These are phyloP conservation scores for Orbilia javanica DNA, from an alignment of 2,329 filamentous ascomycete species.

Conservation along the genomic window DNA sequence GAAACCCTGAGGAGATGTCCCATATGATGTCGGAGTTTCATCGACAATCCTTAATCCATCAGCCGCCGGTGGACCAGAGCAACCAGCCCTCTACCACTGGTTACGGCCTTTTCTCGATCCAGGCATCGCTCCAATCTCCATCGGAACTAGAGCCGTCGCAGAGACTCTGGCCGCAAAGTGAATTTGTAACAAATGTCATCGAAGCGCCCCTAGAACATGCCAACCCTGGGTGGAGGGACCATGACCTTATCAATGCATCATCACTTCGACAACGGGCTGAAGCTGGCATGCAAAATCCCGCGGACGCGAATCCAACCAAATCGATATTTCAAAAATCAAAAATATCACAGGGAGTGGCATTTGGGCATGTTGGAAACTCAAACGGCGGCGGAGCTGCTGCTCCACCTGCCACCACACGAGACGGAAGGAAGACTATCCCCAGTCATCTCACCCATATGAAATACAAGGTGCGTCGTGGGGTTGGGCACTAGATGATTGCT, in stretches of 20 bases:
- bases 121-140: constrained; percentile 39
- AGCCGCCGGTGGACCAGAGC: constrained; percentile 36
- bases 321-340: constrained; percentile 47
- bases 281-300: constrained; percentile 44
- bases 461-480: constrained; percentile 32
- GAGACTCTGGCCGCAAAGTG: constrained; percentile 49
- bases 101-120: constrained; percentile 47
- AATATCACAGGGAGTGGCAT: not conserved
- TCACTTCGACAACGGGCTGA: constrained; percentile 44
- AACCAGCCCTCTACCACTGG: constrained; percentile 48
- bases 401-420: constrained; percentile 7
- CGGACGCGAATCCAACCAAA: constrained; percentile 26
- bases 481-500: not conserved
- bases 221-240: constrained; percentile 49
- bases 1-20: constrained; percentile 52
- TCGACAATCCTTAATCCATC: constrained; percentile 47
- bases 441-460: constrained; percentile 55
- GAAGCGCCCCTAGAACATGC: constrained; percentile 46
- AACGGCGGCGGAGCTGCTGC: not conserved
- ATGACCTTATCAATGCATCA: constrained; percentile 37
- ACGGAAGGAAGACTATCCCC: constrained; percentile 43
- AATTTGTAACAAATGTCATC: constrained; percentile 50
- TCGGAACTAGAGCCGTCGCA: constrained; percentile 46
- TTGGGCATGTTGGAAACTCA: not conserved
- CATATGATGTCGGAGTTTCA: constrained; percentile 54